phyloP scores from a whole-genome alignment of 108 stramenopile species.

The Cyclotella baltica region DNA sequence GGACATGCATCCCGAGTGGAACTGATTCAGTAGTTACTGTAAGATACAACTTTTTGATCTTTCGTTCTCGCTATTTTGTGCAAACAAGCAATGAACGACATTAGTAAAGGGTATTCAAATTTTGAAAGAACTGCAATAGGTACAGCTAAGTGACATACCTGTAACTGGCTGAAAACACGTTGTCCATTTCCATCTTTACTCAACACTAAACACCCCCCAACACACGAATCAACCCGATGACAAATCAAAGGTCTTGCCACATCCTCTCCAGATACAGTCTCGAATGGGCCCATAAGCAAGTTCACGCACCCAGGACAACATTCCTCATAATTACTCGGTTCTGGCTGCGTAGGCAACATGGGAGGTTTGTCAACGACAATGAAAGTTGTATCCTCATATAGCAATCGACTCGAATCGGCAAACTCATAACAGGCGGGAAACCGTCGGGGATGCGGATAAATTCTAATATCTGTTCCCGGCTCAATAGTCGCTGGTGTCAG shows the following conservation, averaged over 20 bases:
- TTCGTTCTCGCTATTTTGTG: constrained; percentile 67
- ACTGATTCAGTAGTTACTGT: constrained; percentile 83
- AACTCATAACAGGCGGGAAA: constrained; percentile 85
- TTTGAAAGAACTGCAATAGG: not conserved
- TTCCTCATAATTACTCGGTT: constrained; percentile 88
- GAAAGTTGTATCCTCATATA: constrained; percentile 92
- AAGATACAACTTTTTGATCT: constrained; percentile 86
- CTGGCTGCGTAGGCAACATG: constrained; percentile 90
- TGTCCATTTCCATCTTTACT: constrained; percentile 90
- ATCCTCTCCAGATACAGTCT: constrained; percentile 65
- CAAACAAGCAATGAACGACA: too few species aligned
- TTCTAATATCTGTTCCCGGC: constrained; percentile 82
- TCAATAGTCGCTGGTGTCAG: constrained; percentile 67
- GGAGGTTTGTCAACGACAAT: constrained; percentile 92
- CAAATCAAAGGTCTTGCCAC: constrained; percentile 77
- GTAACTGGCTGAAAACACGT: constrained; percentile 76
- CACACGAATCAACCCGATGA: constrained; percentile 88
- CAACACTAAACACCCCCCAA: constrained; percentile 89
- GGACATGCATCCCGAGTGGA: constrained; percentile 88
- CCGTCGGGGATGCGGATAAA: constrained; percentile 83
- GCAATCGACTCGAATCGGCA: constrained; percentile 44
- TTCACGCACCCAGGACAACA: constrained; percentile 87
- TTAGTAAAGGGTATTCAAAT: not conserved
- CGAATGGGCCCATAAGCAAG: constrained; percentile 78
- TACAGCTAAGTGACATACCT: constrained; percentile 9